A percentile compares a stretch with the other conserved stretches of the same genome.
phyloP scores from a whole-genome alignment of 1,139 yeast genomes.

The Zygosaccharomyces pseudobailii region DNA sequence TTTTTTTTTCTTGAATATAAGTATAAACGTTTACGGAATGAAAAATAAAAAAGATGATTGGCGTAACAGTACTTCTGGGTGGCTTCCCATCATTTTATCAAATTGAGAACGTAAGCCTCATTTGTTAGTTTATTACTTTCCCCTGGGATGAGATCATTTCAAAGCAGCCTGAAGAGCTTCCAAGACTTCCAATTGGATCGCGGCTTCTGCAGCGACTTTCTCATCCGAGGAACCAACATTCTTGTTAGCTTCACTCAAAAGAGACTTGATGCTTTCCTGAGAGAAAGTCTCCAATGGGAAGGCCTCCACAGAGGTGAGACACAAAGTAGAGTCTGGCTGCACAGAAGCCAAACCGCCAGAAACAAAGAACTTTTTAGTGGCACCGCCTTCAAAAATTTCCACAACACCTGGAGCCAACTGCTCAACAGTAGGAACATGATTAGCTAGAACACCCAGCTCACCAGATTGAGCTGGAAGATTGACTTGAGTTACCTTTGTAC shows the following conservation, averaged over 20 bases:
- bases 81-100: neutral
- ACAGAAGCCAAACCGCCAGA: slow-evolving; percentile 98
- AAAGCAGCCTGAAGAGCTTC: slow-evolving; percentile 90
- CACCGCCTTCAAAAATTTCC: slow-evolving; percentile 80
- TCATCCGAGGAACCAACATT: slow-evolving; percentile 82
- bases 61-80: neutral
- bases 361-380: slow-evolving; percentile 77
- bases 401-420: slow-evolving; percentile 96
- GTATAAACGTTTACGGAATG: slow-evolving; percentile 1
- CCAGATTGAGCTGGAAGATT: slow-evolving; percentile 96
- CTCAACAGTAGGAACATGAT: slow-evolving; percentile 97
- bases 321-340: slow-evolving; percentile 88
- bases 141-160: slow-evolving; percentile 44
- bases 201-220: slow-evolving; percentile 88
- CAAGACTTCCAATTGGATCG: slow-evolving; percentile 90
- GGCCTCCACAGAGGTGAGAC: slow-evolving; percentile 94
- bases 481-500: slow-evolving; percentile 62
- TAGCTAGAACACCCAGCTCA: slow-evolving; percentile 94
- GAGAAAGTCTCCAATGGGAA: slow-evolving; percentile 89
- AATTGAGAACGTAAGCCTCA: neutral
- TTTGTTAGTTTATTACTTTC: neutral
- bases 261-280: slow-evolving; percentile 68
- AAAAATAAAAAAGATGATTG: neutral
- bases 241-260: slow-evolving; percentile 93
- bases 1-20: neutral